These are phyloP conservation scores for Francoa sonchifolia DNA, from an alignment of 441 rosid genomes.

Conservation along the genomic window DNA sequence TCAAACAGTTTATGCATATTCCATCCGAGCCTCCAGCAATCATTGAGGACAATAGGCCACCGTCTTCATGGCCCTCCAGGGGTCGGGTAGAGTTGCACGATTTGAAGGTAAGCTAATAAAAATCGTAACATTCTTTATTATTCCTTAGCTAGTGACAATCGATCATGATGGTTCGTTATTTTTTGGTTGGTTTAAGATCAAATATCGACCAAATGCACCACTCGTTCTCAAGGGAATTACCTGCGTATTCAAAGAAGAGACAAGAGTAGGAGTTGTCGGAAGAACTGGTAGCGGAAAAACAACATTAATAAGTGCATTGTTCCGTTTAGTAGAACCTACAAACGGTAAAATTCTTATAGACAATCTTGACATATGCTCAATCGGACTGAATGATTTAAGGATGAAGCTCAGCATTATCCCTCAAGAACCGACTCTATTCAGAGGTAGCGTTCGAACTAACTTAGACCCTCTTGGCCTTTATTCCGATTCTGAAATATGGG, in stretches of 20 bases:
- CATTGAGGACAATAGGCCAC: constrained; percentile 49
- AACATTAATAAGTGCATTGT: constrained; percentile 73
- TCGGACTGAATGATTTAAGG: constrained; percentile 74
- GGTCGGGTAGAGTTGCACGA: constrained; percentile 71
- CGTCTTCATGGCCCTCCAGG: constrained; percentile 57
- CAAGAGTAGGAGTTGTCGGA: constrained; percentile 74
- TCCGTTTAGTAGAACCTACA: constrained; percentile 73
- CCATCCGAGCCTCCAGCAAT: constrained; percentile 62
- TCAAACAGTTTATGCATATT: constrained; percentile 75
- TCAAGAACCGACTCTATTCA: constrained; percentile 76
- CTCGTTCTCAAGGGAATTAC: constrained; percentile 76
- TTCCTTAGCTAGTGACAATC: too few species aligned
- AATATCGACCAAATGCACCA: constrained; percentile 64
- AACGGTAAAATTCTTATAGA: constrained; percentile 57
- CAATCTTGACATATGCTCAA: constrained; percentile 54
- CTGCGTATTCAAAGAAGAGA: constrained; percentile 67
- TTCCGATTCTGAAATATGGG: constrained; percentile 68
- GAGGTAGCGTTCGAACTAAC: constrained; percentile 68
- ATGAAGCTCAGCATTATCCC: constrained; percentile 85
- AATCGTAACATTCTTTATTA: too few species aligned
- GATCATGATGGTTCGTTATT: too few species aligned
- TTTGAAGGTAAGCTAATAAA: constrained; percentile 58
- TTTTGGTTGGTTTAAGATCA: constrained; percentile 29
- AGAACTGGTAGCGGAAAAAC: constrained; percentile 90
- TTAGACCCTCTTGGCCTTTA: constrained; percentile 69